Evolutionary conservation across 805 yeast species (phyloP).

Genomic region (Candida ulmi): DNA sequence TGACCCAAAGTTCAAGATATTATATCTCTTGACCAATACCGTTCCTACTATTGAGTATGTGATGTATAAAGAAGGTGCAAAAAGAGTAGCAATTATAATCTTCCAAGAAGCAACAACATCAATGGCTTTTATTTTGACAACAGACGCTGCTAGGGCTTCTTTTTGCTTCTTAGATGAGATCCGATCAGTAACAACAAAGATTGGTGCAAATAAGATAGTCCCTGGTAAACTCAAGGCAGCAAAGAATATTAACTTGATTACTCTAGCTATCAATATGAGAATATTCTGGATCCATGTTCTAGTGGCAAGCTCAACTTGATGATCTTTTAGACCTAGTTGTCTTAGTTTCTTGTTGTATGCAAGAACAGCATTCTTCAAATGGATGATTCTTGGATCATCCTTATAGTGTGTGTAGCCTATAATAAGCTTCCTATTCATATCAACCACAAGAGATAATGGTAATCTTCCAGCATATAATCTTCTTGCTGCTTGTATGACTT

Average conservation of each 20-base stretch:
- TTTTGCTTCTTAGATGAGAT: constrained; percentile 69
- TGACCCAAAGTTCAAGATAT: constrained; percentile 10
- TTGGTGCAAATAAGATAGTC: constrained; percentile 74
- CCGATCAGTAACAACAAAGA: constrained; percentile 65
- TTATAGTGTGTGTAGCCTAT: constrained; percentile 74
- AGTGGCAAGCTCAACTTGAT: constrained; percentile 56
- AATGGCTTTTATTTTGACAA: constrained; percentile 83
- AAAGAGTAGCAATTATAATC: constrained; percentile 72
- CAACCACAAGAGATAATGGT: constrained; percentile 75
- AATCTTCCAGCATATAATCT: constrained; percentile 68
- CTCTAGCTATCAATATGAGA: constrained; percentile 46
- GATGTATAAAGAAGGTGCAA: constrained; percentile 80
- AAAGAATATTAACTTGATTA: constrained; percentile 45
- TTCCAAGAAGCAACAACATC: constrained; percentile 98
- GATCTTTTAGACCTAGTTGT: constrained; percentile 63
- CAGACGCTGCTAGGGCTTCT: constrained; percentile 81
- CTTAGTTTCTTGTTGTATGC: constrained; percentile 61
- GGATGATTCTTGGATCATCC: constrained; percentile 63
- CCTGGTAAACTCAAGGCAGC: constrained; percentile 77
- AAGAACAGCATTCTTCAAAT: constrained; percentile 56
- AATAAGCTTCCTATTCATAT: constrained; percentile 83
- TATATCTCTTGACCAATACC: constrained; percentile 29
- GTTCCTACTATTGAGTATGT: constrained; percentile 56
- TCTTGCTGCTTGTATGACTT: constrained; percentile 90
- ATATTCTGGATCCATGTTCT: constrained; percentile 42